Base-by-base conservation (phyloP, 2,329 filamentous ascomycete genomes). In the Parastagonospora avenae region DNA sequence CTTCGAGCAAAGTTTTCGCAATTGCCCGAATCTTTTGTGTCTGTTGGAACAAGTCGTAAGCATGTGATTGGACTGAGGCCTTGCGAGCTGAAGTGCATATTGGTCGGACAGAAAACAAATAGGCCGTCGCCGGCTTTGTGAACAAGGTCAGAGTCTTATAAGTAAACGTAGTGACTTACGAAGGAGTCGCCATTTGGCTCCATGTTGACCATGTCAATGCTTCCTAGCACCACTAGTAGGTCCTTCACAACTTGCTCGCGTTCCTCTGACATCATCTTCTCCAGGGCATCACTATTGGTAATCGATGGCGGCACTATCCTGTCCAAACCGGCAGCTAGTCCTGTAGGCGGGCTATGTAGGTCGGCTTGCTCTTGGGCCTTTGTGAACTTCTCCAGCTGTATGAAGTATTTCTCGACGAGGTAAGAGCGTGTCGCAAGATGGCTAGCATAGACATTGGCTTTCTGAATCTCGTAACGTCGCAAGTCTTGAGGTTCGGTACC, bases 21-120 rank as follows among this genome's bases (percentile, higher is more conserved):
- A 96, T 88, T 66, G 90, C 88, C 8, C 91, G 88, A 60, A 96
- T 90, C 78, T 96, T 95, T 77, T 85, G 85, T 64, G 90, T 91
- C 82, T 85, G 70, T 54, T 24, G 60, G 50, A 42, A 55, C 12
- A 52, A 59, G 57, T 16, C 38, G 63, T 73, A 64, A 73, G 67
- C 57, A 54, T 49, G 53, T 48, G 47, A 60, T 59, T 40, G 50
- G 51, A 42, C 51, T 54, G 10, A 56, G 32, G 33, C 29, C 39
- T 6, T 53, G 41, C 32, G 19, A 14, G 36, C 49, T 43, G 35
- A 58, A 55, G 19, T 56, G 50, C 37, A 49, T 47, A 14, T 47
- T 28, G 31, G 33, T 48, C 14, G 54, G 40, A 31, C 43, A 55
- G 27, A 54, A 52, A 10, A 62, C 9, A 38, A 27, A 24, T 8